Evolutionary conservation across 805 yeast genomes (phyloP), one percentile per base, ranked within the genome.

Genomic region (Brettanomyces anomalus): DNA sequence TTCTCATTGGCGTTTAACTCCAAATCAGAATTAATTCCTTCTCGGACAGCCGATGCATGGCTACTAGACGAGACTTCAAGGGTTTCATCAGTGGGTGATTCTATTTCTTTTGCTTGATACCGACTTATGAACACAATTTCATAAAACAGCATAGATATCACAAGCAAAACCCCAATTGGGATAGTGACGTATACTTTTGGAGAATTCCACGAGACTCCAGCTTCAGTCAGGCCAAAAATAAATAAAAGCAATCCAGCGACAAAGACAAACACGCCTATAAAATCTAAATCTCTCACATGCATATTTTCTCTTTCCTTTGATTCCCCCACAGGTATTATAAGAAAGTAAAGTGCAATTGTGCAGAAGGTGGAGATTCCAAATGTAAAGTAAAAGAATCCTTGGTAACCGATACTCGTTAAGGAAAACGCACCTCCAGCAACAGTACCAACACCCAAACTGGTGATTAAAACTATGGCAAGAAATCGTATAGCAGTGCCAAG

Each of bases 371-470:
- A 32, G 16, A 47, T 11, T 6, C 64, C 72, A 55, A 66, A 67
- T 2, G 62, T 55, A 30, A 68, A 57, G 43, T 58, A 71, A 46
- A 64, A 66, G 14, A 64, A 50, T 1, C 67, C 67, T 41, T 62
- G 61, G 47, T 68, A 69, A 1, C 73, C 75, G 40, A 66, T 52
- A 5, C 43, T 33, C 1, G 69, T 54, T 20, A 47, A 42, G 1
- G 65, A 51, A 39, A 71, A 71, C 0, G 71, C 75, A 41, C 76
- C 76, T 26, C 76, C 75, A 2, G 70, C 32, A 6, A 70, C 43
- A 4, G 57, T 48, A 4, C 74, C 76, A 10, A 69, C 28, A 6
- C 72, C 72, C 14, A 66, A 54, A 30, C 62, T 36, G 44, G 24
- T 60, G 39, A 43, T 63, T 52, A 42, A 56, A 36, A 28, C 58